These are phyloP conservation scores for Dioszegia hungarica DNA, from an alignment of 768 basidiomycete genomes.

Conservation along the genomic window DNA sequence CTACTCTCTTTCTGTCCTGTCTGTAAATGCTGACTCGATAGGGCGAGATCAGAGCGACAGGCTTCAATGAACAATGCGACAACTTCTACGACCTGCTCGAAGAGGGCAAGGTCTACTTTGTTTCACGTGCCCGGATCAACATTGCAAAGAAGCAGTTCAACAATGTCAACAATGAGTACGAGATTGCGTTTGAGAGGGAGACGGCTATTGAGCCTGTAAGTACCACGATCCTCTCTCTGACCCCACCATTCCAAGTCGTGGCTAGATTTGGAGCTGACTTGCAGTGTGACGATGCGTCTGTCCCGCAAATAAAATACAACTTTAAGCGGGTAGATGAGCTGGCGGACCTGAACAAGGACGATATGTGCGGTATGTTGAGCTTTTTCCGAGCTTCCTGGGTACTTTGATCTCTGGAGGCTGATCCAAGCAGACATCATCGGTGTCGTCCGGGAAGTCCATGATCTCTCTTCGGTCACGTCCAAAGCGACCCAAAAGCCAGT, in stretches of 20 bases:
- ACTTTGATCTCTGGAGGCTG: too few relatives aligned
- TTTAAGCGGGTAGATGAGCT: constrained; percentile 67
- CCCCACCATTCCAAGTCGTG: too few relatives aligned
- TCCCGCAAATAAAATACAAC: constrained; percentile 78
- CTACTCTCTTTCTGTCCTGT: background rate
- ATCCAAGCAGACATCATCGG: constrained; percentile 70
- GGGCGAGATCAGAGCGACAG: constrained; percentile 74
- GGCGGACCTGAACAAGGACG: constrained; percentile 65
- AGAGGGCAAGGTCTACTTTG: constrained; percentile 86
- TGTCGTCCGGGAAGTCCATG: constrained; percentile 71
- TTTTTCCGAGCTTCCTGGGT: too few relatives aligned
- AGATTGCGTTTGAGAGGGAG: constrained; percentile 74
- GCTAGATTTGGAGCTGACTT: constrained; percentile 7
- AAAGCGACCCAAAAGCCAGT: constrained; percentile 69
- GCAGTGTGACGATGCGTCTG: constrained; percentile 74
- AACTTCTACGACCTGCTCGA: constrained; percentile 76
- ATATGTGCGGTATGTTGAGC: constrained; percentile 56
- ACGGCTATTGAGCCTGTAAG: constrained; percentile 77
- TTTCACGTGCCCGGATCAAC: constrained; percentile 85
- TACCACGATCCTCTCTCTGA: background rate
- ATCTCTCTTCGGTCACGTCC: constrained; percentile 66
- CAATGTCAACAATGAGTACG: constrained; percentile 85
- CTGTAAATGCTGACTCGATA: constrained; percentile 39
- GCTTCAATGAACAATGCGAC: constrained; percentile 79
- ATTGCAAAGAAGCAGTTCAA: constrained; percentile 96